Percentiles rank a stretch among this genome's conserved stretches.
Evolutionary conservation across 2,329 filamentous ascomycete species (phyloP).

Genomic region (Exophiala xenobiotica): DNA sequence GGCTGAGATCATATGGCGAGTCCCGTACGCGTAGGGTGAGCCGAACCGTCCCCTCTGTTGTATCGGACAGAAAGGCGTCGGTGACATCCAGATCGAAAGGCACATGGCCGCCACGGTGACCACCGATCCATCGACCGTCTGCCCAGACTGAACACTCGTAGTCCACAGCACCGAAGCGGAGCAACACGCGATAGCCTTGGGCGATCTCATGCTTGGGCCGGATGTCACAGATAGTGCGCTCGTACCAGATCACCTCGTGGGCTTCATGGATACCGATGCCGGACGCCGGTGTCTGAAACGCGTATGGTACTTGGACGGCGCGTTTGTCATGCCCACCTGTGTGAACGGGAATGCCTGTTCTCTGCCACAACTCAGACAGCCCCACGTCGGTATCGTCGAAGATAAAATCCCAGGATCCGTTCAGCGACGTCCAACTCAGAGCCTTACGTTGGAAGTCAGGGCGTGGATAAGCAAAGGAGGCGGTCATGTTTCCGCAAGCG

Average conservation of each 20-base stretch:
- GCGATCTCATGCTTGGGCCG: neutral
- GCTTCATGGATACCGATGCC: neutral
- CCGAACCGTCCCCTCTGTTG: constrained; percentile 25
- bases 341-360: neutral
- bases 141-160: constrained; percentile 50
- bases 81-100: constrained; percentile 62
- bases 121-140: constrained; percentile 50
- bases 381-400: neutral
- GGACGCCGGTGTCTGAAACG: neutral
- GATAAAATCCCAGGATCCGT: neutral
- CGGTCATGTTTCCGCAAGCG: too few species aligned
- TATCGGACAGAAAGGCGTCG: constrained; percentile 41
- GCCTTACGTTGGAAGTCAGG: neutral
- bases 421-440: neutral
- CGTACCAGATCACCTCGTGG: neutral
- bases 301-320: neutral
- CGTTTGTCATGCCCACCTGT: neutral
- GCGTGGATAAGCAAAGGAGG: neutral
- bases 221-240: neutral
- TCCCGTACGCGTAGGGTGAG: constrained; percentile 12
- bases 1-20: constrained; percentile 58
- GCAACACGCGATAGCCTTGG: constrained; percentile 34
- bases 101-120: constrained; percentile 61
- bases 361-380: neutral
- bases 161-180: constrained; percentile 54